These are phyloP conservation scores for Takashimella koratensis DNA, from an alignment of 1,284 basidiomycete species.

Conservation along the genomic window DNA sequence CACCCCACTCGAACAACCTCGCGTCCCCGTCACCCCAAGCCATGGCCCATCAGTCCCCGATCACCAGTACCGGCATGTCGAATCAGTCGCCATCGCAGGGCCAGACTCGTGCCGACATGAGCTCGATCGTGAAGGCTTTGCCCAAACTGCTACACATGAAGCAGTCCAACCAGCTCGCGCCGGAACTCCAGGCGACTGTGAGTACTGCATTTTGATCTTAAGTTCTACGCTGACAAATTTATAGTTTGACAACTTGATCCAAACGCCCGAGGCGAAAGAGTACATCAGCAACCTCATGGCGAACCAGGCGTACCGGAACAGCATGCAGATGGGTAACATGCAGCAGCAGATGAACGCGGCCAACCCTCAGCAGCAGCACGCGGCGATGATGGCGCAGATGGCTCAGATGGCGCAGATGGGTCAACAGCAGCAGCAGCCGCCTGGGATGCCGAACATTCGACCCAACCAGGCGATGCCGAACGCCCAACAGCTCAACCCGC, in stretches of 20 bases:
- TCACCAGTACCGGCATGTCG: neutral
- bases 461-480: neutral
- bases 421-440: conserved; percentile 5
- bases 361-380: conserved; percentile 9
- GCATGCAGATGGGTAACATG: neutral
- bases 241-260: conserved; percentile 16
- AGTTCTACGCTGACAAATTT: too few relatives aligned
- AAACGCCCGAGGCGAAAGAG: conserved; percentile 15
- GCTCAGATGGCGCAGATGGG: conserved; percentile 8
- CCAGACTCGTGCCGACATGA: neutral
- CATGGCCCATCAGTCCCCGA: neutral
- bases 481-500: conserved; percentile 8
- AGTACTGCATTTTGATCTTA: conserved; percentile 1
- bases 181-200: conserved; percentile 17
- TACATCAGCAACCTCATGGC: conserved; percentile 8
- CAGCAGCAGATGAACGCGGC: conserved; percentile 4
- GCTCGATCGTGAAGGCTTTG: conserved; percentile 1
- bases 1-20: neutral
- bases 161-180: conserved; percentile 11
- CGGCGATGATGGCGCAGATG: conserved; percentile 6
- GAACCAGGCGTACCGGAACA: neutral
- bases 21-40: neutral
- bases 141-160: conserved; percentile 17
- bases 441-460: conserved; percentile 1
- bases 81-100: neutral